Base-by-base conservation (phyloP, 305 asterid species). In the Galium porrigens region DNA sequence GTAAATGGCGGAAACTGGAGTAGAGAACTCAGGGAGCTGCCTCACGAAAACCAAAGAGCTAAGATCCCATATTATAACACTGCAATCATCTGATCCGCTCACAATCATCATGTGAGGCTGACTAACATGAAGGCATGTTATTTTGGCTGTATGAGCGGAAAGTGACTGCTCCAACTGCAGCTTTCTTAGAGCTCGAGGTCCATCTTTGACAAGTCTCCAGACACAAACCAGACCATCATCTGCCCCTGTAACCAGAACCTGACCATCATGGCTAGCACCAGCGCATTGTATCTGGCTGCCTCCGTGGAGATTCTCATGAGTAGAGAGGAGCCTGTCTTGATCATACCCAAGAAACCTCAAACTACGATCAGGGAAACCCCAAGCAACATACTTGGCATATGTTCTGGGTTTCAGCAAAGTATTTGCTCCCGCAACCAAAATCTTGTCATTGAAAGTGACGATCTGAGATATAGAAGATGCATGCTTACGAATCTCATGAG, bases 281-380 rank as follows among this genome's bases (percentile, higher is more conserved):
- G 76, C 95, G 58, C 95, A 90, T 77, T 90, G 96, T 77, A 94
- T 90, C 80, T 94, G 99, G 83, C 74, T 78, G 65, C 96, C 99
- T 3, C 95, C 99, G 18, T 94, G 99, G 60, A 94, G 99, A 79
- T 84, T 90, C 74, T 94, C 97, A 36, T 90, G 99, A 41, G 99
- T 90, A 3, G 94, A 87, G 18, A 94, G 91, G 80, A 90, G 99
- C 74, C 80, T 82, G 71, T 90, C 97, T 74, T 87, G 97, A 73
- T 94, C 97, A 61, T 94, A 85, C 68, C 81, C 82, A 74, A 94
- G 74, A 65, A 84, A 90, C 65, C 99, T 83, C 76, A 90, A 81
- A 80, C 96, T 94, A 57, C 94, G 85, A 76, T 94, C 99, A 4
- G 99, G 97, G 64, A 87, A 94, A 27, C 97, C 96, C 99, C 99